These are phyloP conservation scores for Rhodotorula sphaerocarpa DNA, from an alignment of 768 basidiomycete species.

Conservation along the genomic window DNA sequence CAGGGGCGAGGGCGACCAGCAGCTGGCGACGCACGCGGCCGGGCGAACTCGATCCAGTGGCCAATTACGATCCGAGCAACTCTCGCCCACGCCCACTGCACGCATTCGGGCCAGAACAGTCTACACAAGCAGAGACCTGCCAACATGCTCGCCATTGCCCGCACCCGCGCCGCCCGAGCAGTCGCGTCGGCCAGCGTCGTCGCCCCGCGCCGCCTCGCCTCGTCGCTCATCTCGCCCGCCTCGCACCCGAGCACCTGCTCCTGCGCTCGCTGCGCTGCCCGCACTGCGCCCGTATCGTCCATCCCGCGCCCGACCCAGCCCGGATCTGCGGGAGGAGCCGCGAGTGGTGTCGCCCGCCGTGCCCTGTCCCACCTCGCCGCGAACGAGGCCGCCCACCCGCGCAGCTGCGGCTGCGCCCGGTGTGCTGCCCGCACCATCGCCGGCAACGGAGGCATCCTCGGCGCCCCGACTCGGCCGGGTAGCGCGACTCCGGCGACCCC, in stretches of 20 bases:
- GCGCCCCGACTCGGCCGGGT: background rate
- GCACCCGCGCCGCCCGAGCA: background rate
- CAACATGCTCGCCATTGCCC: background rate
- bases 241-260: constrained; percentile 24
- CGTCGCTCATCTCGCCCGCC: constrained; percentile 12
- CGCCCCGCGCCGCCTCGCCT: background rate
- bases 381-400: constrained; percentile 16
- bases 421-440: constrained; percentile 1
- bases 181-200: background rate
- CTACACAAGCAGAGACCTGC: too few species aligned
- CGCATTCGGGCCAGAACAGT: too few species aligned
- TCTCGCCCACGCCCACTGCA: too few species aligned
- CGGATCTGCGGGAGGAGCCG: too few species aligned
- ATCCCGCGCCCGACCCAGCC: constrained; percentile 11
- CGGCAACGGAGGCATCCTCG: background rate
- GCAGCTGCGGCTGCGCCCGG: constrained; percentile 25
- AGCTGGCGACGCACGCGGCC: too few species aligned
- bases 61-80: too few species aligned
- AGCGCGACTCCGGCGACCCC: background rate
- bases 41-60: too few species aligned
- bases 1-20: too few species aligned
- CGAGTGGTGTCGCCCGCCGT: background rate
- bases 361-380: constrained; percentile 3
- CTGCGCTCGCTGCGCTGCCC: constrained; percentile 28
- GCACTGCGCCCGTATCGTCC: constrained; percentile 13